Evolutionary conservation across 2,329 filamentous ascomycete genomes (phyloP).

Genomic region (Bipolaris zeicola): DNA sequence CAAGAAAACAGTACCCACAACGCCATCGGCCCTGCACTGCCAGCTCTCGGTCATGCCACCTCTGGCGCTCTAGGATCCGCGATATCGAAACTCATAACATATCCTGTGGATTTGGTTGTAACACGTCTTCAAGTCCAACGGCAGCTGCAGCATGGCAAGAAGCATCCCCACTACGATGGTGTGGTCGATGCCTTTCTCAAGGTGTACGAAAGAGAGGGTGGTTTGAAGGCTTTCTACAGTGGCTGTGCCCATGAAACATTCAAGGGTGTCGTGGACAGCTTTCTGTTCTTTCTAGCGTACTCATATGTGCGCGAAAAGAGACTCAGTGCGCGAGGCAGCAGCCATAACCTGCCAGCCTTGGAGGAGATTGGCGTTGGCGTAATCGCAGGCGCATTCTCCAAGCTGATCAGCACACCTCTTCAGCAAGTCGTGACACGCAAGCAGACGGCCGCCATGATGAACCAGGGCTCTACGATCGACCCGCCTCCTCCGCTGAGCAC

Average conservation of each 20-base stretch:
- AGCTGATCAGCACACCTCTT: constrained; percentile 78
- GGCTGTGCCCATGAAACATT: constrained; percentile 52
- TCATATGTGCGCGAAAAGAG: constrained; percentile 59
- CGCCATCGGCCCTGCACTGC: constrained; percentile 58
- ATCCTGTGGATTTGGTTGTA: constrained; percentile 81
- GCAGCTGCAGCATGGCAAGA: constrained; percentile 54
- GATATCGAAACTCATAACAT: constrained; percentile 76
- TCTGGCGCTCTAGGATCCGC: constrained; percentile 80
- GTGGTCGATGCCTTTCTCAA: constrained; percentile 71
- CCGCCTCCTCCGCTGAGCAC: constrained; percentile 45
- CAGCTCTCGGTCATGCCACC: constrained; percentile 79
- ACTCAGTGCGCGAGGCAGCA: constrained; percentile 31
- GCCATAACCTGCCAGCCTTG: constrained; percentile 61
- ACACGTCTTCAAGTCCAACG: constrained; percentile 82
- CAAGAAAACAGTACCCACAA: constrained; percentile 44
- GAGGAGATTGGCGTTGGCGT: constrained; percentile 78
- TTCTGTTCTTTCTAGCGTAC: constrained; percentile 87
- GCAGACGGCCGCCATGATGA: constrained; percentile 68
- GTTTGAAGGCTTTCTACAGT: constrained; percentile 68
- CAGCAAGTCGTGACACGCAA: constrained; percentile 82
- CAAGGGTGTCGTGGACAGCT: constrained; percentile 68
- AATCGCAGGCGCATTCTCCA: constrained; percentile 74
- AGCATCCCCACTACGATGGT: constrained; percentile 63
- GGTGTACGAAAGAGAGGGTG: constrained; percentile 75
- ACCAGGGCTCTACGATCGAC: constrained; percentile 44